Base-by-base conservation (phyloP, 2,329 filamentous ascomycete genomes). In the Grosmannia serpens region DNA sequence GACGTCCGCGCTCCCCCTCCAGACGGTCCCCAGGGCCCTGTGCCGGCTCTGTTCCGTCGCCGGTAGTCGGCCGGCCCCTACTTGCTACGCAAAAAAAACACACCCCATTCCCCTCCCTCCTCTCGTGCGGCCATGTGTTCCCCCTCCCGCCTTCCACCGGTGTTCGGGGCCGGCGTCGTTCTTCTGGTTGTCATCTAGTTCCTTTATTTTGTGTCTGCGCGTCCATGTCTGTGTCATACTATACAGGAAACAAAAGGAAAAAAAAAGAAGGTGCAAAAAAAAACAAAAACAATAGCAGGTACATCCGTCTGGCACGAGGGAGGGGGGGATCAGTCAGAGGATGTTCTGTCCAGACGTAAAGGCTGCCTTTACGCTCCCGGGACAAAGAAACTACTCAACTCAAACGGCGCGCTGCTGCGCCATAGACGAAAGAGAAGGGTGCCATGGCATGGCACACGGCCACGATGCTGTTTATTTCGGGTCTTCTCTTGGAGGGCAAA, bases 1-100 rank as follows among this genome's bases (percentile, higher is more conserved):
- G 58, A 57, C 41, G 13, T 47, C 38, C 46, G 46, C 27, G 33
- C 27, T 2, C 57, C 57, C 2, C 31, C 53, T 0, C 59, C 62
- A 1, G 62, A 59, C 3, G 33, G 41, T 11, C 54, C 20, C 22
- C 24, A 47, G n/a, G 58, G 53, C 1, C 54, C 58, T 1, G 46
- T 51, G 0, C 55, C 62, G 0, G 62, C 60, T 1, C 52, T 63
- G 29, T 63, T 50, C 22, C 55, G 33, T 17, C 52, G 29, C 24
- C 53, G 27, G 44, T 56, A 56, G 41, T 26, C 24, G 29, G n/a
- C 9, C n/a, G n/a, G 11, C 13, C 17, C 17, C 17, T 41, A 6
- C 38, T n/a, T 20, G 6, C 3, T 15, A 41, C 13, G 7, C 38
- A 44, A 41, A 33, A 5, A 33, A 33, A n/a, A n/a, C n/a, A n/a